phyloP scores from a whole-genome alignment of 2,329 filamentous ascomycete genomes.

The Phaeosphaeria sp. region DNA sequence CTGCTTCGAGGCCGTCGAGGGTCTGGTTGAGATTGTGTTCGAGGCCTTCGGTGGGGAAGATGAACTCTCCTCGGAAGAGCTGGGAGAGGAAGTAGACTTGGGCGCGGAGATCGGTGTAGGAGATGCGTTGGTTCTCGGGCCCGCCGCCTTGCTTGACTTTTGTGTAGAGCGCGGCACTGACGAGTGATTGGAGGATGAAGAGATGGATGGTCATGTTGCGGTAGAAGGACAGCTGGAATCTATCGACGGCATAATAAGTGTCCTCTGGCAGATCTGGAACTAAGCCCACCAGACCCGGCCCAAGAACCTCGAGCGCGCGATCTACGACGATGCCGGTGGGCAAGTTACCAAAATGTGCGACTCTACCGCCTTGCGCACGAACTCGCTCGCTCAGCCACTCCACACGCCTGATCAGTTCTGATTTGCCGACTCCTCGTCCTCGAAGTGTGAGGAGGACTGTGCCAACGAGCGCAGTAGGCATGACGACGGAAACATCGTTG shows the following conservation, averaged over 20 bases:
- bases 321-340: slow-evolving; percentile 84
- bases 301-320: slow-evolving; percentile 87
- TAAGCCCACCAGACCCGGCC: slow-evolving; percentile 83
- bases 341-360: slow-evolving; percentile 88
- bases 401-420: slow-evolving; percentile 83
- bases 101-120: slow-evolving; percentile 72
- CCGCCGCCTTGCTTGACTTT: slow-evolving; percentile 91
- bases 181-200: slow-evolving; percentile 91
- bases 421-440: slow-evolving; percentile 87
- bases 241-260: slow-evolving; percentile 92
- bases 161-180: slow-evolving; percentile 89
- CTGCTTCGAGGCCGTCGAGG: slow-evolving; percentile 75
- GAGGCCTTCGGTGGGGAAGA: slow-evolving; percentile 88
- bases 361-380: slow-evolving; percentile 83
- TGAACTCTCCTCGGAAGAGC: slow-evolving; percentile 95
- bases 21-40: slow-evolving; percentile 81
- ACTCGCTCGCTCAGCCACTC: slow-evolving; percentile 89
- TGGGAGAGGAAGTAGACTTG: slow-evolving; percentile 89
- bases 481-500: slow-evolving; percentile 94
- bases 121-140: slow-evolving; percentile 77
- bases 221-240: slow-evolving; percentile 97
- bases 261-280: slow-evolving; percentile 83
- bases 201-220: slow-evolving; percentile 99
- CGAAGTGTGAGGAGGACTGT: slow-evolving; percentile 90
- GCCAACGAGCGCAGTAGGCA: slow-evolving; percentile 95